phyloP scores from a whole-genome alignment of 163 green algal species.

The Coccomyxa subellipsoidea region DNA sequence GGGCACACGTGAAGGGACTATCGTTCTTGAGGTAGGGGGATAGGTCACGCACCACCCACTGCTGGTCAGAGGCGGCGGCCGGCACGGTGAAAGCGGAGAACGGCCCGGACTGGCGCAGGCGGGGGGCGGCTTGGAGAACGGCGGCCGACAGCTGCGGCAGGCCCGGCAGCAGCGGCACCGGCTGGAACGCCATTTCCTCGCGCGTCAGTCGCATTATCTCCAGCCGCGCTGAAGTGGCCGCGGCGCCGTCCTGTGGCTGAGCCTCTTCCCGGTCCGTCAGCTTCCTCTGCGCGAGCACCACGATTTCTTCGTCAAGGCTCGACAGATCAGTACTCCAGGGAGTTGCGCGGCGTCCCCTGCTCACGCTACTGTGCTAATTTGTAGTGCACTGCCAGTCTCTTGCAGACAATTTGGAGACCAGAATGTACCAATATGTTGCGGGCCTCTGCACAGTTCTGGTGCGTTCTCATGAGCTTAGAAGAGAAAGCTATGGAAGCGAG shows the following conservation, averaged over 20 bases:
- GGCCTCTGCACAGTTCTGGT: no score
- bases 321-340: no score
- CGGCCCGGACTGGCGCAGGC: slow-evolving; percentile 41
- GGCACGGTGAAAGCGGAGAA: slow-evolving; percentile 63
- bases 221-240: slow-evolving; percentile 10
- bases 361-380: no score
- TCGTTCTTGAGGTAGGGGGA: not conserved
- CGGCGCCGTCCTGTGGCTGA: not conserved
- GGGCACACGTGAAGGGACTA: not conserved
- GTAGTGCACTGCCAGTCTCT: no score
- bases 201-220: slow-evolving; percentile 52
- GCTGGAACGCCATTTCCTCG: slow-evolving; percentile 63
- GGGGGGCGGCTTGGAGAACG: slow-evolving; percentile 40
- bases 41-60: slow-evolving; percentile 41
- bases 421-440: no score
- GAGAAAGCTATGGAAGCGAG: no score
- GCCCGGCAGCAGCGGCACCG: slow-evolving; percentile 46
- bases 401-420: no score
- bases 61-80: not conserved
- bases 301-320: no score
- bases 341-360: no score
- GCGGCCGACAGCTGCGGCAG: not conserved
- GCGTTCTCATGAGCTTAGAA: no score
- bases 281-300: not conserved
- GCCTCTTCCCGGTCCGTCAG: not conserved